A percentile compares a stretch with the other conserved stretches of the same genome.
Evolutionary conservation across 257 asterid genomes (phyloP).

Genomic region (Craterostigma plantagineum): DNA sequence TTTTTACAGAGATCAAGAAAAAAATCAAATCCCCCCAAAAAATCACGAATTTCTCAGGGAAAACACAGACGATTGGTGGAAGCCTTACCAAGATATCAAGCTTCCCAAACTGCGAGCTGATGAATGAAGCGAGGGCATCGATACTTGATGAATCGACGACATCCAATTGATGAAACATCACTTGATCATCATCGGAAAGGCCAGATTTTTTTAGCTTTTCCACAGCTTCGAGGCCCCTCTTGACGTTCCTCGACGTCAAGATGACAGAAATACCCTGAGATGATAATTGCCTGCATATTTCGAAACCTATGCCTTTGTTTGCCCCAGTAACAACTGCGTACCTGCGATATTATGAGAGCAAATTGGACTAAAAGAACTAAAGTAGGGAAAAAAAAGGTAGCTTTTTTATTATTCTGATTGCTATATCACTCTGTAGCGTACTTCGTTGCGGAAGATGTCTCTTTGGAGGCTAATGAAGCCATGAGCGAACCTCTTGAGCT

Average conservation of each 20-base stretch:
- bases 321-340: constrained; percentile 34
- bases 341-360: not conserved
- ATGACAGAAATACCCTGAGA: constrained; percentile 29
- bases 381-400: not conserved
- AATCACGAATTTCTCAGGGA: not conserved
- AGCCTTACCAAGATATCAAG: constrained; percentile 24
- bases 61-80: not conserved
- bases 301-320: constrained; percentile 40
- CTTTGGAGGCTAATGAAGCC: no score
- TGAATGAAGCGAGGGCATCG: constrained; percentile 15
- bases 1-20: no score
- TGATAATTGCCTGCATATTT: constrained; percentile 31
- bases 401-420: no score
- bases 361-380: not conserved
- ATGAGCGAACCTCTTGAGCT: no score
- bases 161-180: constrained; percentile 30
- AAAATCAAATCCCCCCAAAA: not conserved
- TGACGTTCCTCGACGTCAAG: constrained; percentile 29
- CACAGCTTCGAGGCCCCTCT: constrained; percentile 29
- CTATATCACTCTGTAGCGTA: no score
- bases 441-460: no score
- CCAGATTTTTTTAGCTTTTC: constrained; percentile 21
- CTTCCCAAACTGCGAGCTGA: constrained; percentile 20
- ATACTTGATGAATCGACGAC: constrained; percentile 19
- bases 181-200: constrained; percentile 12